Evolutionary conservation across 352 stramenopile species (phyloP).

Genomic region (Phytophthora pini): DNA sequence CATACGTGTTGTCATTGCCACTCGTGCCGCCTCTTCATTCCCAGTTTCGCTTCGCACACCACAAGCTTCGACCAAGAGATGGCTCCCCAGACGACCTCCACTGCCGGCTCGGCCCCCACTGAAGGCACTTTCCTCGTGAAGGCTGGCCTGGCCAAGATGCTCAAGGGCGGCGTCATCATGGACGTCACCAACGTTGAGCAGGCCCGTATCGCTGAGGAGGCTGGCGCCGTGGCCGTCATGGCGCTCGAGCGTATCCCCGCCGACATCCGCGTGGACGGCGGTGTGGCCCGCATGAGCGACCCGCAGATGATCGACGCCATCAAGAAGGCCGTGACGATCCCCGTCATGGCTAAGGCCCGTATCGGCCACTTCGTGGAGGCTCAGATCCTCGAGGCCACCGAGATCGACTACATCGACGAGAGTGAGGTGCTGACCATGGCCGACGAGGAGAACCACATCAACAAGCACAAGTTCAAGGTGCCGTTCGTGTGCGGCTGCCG

Average conservation of each 20-base stretch:
- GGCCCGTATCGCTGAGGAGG: constrained; percentile 97
- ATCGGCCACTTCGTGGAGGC: constrained; percentile 99
- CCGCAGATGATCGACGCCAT: constrained; percentile 98
- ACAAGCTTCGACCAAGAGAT: constrained; percentile 32
- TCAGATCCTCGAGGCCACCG: constrained; percentile 97
- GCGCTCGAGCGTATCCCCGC: constrained; percentile 98
- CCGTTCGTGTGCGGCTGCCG: constrained; percentile 99
- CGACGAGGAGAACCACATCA: constrained; percentile 97
- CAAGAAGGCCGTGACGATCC: constrained; percentile 98
- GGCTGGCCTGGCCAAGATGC: constrained; percentile 97
- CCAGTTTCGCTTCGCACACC: constrained; percentile 10
- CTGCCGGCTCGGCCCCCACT: constrained; percentile 37
- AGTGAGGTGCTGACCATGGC: constrained; percentile 98
- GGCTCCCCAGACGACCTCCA: constrained; percentile 37
- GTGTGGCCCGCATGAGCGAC: constrained; percentile 98
- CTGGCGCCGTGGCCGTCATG: constrained; percentile 98
- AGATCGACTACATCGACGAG: constrained; percentile 99
- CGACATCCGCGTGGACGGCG: constrained; percentile 96
- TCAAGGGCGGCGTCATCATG: constrained; percentile 99
- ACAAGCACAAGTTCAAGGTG: constrained; percentile 97
- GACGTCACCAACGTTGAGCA: constrained; percentile 93
- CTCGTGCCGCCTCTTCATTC: constrained; percentile 11
- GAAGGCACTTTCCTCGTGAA: constrained; percentile 94
- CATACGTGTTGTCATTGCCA: not conserved
- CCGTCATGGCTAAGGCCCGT: constrained; percentile 98